Percentiles rank a stretch among this genome's conserved stretches.
Evolutionary conservation across 331 rosid genomes (phyloP).

Genomic region (Malus hybrid): DNA sequence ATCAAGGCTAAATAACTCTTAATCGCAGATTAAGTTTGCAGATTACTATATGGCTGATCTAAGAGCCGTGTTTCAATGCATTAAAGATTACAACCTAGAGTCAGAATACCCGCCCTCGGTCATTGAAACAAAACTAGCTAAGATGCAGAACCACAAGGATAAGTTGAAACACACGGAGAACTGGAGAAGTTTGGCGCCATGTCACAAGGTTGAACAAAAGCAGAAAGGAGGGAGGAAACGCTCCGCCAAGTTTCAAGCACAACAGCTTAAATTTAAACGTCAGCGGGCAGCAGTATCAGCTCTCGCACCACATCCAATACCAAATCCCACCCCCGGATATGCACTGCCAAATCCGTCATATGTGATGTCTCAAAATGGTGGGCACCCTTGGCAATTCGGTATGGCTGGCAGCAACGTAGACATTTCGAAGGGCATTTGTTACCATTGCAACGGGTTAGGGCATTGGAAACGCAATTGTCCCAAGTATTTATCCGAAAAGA

Average conservation of each 20-base stretch:
- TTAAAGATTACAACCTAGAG: conserved; percentile 28
- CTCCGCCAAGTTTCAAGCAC: not conserved
- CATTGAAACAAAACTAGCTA: conserved; percentile 13
- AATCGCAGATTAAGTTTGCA: conserved; percentile 28
- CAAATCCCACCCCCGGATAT: not conserved
- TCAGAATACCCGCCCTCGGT: conserved; percentile 8
- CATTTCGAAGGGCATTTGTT: not conserved
- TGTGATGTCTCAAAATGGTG: no score
- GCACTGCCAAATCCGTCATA: not conserved
- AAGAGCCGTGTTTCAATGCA: conserved; percentile 17
- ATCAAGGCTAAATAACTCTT: not conserved
- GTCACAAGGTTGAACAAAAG: not conserved
- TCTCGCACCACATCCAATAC: not conserved
- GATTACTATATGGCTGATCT: conserved; percentile 27
- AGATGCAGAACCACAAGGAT: conserved; percentile 16
- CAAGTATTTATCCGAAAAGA: not conserved
- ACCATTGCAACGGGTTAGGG: not conserved
- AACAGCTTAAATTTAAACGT: conserved; percentile 18
- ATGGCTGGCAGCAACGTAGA: not conserved
- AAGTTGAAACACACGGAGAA: not conserved
- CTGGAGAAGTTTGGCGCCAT: not conserved
- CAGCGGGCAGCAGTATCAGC: conserved; percentile 7
- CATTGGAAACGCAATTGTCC: not conserved
- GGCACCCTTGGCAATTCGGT: not conserved
- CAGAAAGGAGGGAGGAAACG: conserved; percentile 6